phyloP scores from a whole-genome alignment of 2,329 filamentous ascomycete genomes.

The Immersiporthe knoxdaviesiana region DNA sequence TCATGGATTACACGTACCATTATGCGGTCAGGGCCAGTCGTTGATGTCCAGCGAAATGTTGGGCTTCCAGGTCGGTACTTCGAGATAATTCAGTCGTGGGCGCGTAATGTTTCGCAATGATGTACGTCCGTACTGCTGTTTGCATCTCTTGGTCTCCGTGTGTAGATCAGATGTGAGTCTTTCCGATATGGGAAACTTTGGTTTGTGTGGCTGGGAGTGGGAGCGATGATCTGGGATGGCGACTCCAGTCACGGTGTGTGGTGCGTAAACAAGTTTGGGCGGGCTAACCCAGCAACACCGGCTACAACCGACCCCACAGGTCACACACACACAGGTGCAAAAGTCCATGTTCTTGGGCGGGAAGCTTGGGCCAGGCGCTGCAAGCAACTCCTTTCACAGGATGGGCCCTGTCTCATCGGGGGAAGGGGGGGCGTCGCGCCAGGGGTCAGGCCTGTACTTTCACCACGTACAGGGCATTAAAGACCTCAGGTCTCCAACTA shows the following conservation, averaged over 20 bases:
- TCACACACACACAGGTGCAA: conserved; percentile 14
- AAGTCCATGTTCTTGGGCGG: conserved; percentile 13
- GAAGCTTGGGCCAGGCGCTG: conserved; percentile 19
- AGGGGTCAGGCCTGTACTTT: background rate
- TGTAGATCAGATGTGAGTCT: background rate
- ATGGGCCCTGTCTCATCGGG: background rate
- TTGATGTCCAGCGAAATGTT: background rate
- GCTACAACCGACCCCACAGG: conserved; percentile 18
- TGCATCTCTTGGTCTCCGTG: background rate
- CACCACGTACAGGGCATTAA: background rate
- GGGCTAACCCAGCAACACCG: conserved; percentile 28
- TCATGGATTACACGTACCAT: conserved; percentile 28
- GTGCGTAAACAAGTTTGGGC: conserved; percentile 24
- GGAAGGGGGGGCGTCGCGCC: background rate
- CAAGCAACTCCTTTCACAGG: conserved; percentile 7
- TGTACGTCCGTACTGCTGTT: background rate
- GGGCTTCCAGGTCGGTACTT: background rate
- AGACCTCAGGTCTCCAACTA: background rate
- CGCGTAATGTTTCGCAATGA: background rate
- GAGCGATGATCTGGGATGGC: background rate
- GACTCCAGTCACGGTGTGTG: background rate
- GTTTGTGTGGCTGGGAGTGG: conserved; percentile 4
- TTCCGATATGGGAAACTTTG: background rate
- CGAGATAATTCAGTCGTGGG: background rate
- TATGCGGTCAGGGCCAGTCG: conserved; percentile 17